Evolutionary conservation across 352 stramenopile species (phyloP), one percentile per base, ranked within the genome.

Genomic region (Phytophthora pseudosyringae): DNA sequence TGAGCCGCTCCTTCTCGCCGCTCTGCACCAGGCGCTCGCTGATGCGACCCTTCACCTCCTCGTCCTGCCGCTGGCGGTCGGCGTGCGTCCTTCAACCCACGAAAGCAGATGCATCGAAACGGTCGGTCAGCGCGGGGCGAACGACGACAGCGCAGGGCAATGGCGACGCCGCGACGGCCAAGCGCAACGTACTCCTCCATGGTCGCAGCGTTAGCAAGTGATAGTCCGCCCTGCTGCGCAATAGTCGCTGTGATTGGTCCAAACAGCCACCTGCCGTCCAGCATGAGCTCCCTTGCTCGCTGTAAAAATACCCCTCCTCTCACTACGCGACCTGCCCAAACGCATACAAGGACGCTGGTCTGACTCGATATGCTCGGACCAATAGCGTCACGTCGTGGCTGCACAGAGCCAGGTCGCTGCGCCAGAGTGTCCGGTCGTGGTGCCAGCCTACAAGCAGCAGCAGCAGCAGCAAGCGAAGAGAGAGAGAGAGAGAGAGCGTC

Each of bases 1-100:
- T 97, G 26, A 98, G 77, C 21, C 89, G 71, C 52, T 97, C 91
- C 61, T 97, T 95, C 75, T 98, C 90, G 33, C 91, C 93, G 12
- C 83, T 95, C 57, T 97, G 82, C 38, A 96, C 77, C 18, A 98
- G 74, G 48, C 96, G 94, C 64, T 95, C 75, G 58, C 90, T 93
- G 56, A 98, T 95, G 11, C 79, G 76, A 38, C 80, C 70, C 57
- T 85, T 90, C 29, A 89, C 71, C 50, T 91, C 67, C 58, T 95
- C 87, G 46, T 96, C 88, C 38, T 83, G 70, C 16, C 84, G 70
- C 61, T 80, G 60, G 18, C 85, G 72, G 29, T 90, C 75, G 0
- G 56, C 63, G 36, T 87, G 67, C 46, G 78, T 80, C 54, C 83
- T 92, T 64, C 50, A 65, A 33, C 15, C 21, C 29, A 40, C 52